These are phyloP conservation scores for Sphagnum tenellum DNA, from an alignment of 225 moss, liverwort and hornwort genomes.

Conservation along the genomic window DNA sequence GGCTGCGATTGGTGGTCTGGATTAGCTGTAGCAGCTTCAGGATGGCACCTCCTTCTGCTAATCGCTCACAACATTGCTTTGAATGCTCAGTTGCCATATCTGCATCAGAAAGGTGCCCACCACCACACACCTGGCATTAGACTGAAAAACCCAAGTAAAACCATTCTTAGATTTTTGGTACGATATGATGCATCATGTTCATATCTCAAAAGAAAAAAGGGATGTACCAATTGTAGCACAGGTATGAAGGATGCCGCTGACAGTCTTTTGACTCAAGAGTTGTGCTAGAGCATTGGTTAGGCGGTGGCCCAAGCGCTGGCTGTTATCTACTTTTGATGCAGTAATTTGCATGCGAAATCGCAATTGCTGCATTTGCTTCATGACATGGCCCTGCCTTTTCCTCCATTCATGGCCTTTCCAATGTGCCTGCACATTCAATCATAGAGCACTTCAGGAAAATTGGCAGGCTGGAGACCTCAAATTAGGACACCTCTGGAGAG, in stretches of 20 bases:
- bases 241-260: slow-evolving; percentile 62
- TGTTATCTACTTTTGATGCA: slow-evolving; percentile 54
- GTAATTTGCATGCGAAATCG: slow-evolving; percentile 63
- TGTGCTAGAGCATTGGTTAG: slow-evolving; percentile 61
- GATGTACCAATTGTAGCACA: slow-evolving; percentile 68
- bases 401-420: slow-evolving; percentile 55
- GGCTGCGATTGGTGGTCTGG: slow-evolving; percentile 73
- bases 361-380: slow-evolving; percentile 37
- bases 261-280: slow-evolving; percentile 62
- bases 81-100: slow-evolving; percentile 78
- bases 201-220: background rate
- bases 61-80: slow-evolving; percentile 54
- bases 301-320: slow-evolving; percentile 63
- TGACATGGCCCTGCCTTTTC: slow-evolving; percentile 29
- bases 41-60: slow-evolving; percentile 71
- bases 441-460: background rate
- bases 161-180: too few species aligned
- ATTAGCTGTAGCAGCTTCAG: slow-evolving; percentile 51
- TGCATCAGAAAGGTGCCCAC: slow-evolving; percentile 14
- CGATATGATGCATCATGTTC: too few species aligned
- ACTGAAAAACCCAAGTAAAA: background rate
- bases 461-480: background rate
- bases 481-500: background rate
- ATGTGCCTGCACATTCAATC: slow-evolving; percentile 33
- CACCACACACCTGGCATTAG: background rate